Evolutionary conservation across 768 basidiomycete species (phyloP), one percentile per base, ranked within the genome.

Genomic region (Phanerochaete sordida): DNA sequence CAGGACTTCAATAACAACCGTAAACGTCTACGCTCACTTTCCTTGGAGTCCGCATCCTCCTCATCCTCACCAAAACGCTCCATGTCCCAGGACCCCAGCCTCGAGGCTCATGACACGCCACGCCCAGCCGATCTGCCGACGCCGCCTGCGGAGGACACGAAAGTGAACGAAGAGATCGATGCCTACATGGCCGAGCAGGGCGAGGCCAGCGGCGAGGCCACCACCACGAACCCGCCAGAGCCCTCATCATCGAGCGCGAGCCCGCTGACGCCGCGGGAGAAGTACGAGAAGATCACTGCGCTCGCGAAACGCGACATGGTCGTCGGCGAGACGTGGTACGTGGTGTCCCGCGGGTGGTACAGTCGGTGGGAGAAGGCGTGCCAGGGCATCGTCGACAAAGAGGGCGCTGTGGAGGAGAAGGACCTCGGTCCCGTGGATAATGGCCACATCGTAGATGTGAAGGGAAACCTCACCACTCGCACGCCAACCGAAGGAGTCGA

Each of bases 351-450:
- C 51, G 65, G 67, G 23, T 96, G 93, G 93, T 90, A 82, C 76
- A 81, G 81, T 59, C 82, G 84, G 33, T 95, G 90, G 88, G 74
- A 79, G 62, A 84, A 82, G 66, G 91, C 90, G 12, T 87, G 87
- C 68, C 79, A 83, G 0, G 90, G 88, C 28, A 74, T 84, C 63
- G 68, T 77, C 27, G 87, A 88, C 77, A 92, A 90, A 73, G 80
- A 87, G 66, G 88, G 85, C 19, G 69, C 74, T 1, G 69, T 90
- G 31, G 75, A 79, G 31, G 87, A 90, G 70, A 72, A 80, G 24
- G 80, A 87, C 61, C 70, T 93, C 60, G 87, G 87, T 26, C 84
- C 91, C 30, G 84, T 95, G 53, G 84, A 94, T 70, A 95, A 95
- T 72, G 75, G 84, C 23, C 68, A 74, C 16, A 77, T 96, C 47